These are phyloP conservation scores for Begonia masoniana DNA, from an alignment of 306 rosid genomes.

Conservation along the genomic window DNA sequence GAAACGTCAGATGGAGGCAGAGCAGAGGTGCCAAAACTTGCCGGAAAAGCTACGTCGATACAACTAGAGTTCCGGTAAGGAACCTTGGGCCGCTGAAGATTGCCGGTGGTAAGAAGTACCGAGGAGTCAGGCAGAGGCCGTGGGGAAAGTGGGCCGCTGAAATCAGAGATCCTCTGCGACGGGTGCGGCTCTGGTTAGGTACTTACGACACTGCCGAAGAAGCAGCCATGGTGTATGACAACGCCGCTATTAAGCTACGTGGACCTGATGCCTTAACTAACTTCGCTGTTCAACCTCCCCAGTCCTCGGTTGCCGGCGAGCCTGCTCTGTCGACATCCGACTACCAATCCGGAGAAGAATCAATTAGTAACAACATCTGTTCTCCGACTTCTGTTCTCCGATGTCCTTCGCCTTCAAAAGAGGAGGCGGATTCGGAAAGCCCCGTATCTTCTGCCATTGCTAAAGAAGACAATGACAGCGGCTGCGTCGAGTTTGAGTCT, in stretches of 20 bases:
- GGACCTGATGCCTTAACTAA: constrained; percentile 94
- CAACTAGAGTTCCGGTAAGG: constrained; percentile 1
- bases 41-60: background rate
- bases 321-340: constrained; percentile 2
- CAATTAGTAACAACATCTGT: constrained; percentile 18
- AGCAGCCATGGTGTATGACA: constrained; percentile 89
- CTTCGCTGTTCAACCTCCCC: constrained; percentile 19
- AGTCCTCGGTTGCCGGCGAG: too few species aligned
- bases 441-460: constrained; percentile 1
- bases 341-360: constrained; percentile 43
- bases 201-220: constrained; percentile 92
- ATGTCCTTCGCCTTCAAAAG: constrained; percentile 30
- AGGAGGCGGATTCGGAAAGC: constrained; percentile 44
- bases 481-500: constrained; percentile 12
- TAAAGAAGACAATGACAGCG: background rate
- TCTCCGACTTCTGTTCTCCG: constrained; percentile 76
- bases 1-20: constrained; percentile 13
- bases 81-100: constrained; percentile 14
- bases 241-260: constrained; percentile 84
- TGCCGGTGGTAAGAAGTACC: constrained; percentile 37
- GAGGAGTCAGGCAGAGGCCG: constrained; percentile 93
- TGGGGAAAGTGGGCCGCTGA: constrained; percentile 99
- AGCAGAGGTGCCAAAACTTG: constrained; percentile 19
- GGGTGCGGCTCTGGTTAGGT: constrained; percentile 89
- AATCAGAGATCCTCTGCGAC: constrained; percentile 77